Evolutionary conservation across 345 rosid genomes (phyloP).

Genomic region (Camelina neglecta): DNA sequence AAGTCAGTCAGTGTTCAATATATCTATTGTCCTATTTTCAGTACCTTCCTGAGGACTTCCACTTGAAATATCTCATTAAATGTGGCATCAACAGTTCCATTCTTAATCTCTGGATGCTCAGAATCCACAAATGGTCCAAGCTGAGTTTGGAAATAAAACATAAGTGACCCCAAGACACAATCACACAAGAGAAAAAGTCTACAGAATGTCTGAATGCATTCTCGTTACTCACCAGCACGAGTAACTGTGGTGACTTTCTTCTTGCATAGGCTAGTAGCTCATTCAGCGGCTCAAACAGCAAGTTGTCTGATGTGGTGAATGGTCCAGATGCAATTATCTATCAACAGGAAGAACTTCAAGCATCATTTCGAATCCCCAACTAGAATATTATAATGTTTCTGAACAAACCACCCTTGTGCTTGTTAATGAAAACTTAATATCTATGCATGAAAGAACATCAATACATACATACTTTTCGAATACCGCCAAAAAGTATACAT

Average conservation of each 20-base stretch:
- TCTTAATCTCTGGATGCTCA: conserved; percentile 82
- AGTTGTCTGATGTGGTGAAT: conserved; percentile 81
- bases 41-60: conserved; percentile 77
- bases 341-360: conserved; percentile 11
- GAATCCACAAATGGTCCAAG: conserved; percentile 92
- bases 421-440: not conserved
- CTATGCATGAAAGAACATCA: conserved; percentile 6
- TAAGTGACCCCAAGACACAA: conserved; percentile 20
- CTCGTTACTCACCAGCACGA: conserved; percentile 61
- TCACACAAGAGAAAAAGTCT: conserved; percentile 3
- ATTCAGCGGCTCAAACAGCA: conserved; percentile 81
- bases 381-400: conserved; percentile 1
- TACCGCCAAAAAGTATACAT: not conserved
- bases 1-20: conserved; percentile 6
- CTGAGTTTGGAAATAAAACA: conserved; percentile 47
- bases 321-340: conserved; percentile 95
- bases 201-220: conserved; percentile 10
- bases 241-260: conserved; percentile 81
- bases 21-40: not conserved
- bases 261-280: conserved; percentile 87
- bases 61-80: conserved; percentile 66
- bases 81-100: conserved; percentile 63
- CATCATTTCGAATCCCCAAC: not conserved
- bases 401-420: not conserved
- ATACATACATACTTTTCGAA: not conserved